Evolutionary conservation across 345 rosid species (phyloP).

Genomic region (Reutealis trisperma): DNA sequence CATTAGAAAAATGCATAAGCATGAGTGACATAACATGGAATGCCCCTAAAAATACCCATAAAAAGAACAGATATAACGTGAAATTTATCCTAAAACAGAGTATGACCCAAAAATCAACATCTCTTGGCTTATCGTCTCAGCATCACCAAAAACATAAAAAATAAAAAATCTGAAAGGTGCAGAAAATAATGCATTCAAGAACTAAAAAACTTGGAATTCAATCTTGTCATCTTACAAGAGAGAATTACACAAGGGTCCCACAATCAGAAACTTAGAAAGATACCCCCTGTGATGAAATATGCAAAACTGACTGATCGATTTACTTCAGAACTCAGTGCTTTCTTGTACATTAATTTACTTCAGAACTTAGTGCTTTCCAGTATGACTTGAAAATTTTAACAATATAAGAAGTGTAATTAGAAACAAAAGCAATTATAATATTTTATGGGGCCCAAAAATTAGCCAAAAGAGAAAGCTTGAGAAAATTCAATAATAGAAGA

Average conservation of each 20-base stretch:
- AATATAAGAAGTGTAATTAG: background rate
- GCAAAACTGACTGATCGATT: background rate
- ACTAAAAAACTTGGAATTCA: slow-evolving; percentile 1
- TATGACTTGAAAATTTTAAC: background rate
- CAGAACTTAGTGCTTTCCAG: background rate
- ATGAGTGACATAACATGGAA: background rate
- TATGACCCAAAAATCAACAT: background rate
- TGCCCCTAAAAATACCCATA: background rate
- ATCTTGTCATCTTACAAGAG: too few relatives aligned
- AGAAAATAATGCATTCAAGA: background rate
- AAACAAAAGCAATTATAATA: background rate
- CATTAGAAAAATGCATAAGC: background rate
- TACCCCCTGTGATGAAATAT: background rate
- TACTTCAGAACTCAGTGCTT: background rate
- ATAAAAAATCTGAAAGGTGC: background rate
- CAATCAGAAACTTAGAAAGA: background rate
- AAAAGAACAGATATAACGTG: background rate
- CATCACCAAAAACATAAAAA: too few relatives aligned
- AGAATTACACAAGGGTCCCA: background rate
- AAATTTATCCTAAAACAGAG: background rate
- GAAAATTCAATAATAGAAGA: background rate
- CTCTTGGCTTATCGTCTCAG: background rate
- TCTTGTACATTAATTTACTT: background rate
- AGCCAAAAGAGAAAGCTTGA: background rate
- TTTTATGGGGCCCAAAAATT: background rate